phyloP scores from a whole-genome alignment of 202 grass and related monocot genomes.

The Schoenoplectus tabernaemontani region DNA sequence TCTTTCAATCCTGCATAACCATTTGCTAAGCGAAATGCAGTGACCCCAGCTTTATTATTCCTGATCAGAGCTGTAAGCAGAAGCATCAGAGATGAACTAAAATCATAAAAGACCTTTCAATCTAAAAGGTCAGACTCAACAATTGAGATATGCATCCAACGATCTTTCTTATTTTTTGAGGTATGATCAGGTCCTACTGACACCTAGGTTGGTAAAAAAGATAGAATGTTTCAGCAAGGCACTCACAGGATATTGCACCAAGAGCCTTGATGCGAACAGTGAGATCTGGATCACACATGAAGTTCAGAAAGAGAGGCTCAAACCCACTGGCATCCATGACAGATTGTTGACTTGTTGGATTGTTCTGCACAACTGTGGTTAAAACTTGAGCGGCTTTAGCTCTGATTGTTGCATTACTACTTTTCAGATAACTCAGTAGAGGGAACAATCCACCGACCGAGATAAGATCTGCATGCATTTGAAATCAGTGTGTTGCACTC shows the following conservation, averaged over 20 bases:
- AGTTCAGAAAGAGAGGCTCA: conserved; percentile 82
- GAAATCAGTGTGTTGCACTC: neutral
- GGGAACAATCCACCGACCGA: conserved; percentile 88
- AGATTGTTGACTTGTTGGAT: conserved; percentile 76
- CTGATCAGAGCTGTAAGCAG: conserved; percentile 61
- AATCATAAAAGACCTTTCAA: conserved; percentile 6
- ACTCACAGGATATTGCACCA: conserved; percentile 86
- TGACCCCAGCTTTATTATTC: conserved; percentile 60
- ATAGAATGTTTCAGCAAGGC: neutral
- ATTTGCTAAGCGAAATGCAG: conserved; percentile 76
- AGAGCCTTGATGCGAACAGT: conserved; percentile 84
- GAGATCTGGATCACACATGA: conserved; percentile 71
- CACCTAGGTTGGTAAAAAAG: neutral
- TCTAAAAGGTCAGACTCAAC: neutral
- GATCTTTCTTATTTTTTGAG: neutral
- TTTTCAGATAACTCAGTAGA: conserved; percentile 68
- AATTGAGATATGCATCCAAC: neutral
- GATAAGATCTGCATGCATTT: conserved; percentile 50
- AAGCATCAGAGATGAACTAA: conserved; percentile 15
- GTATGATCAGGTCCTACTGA: neutral
- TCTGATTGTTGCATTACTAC: conserved; percentile 63
- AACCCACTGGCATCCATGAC: conserved; percentile 95
- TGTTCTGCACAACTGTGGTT: conserved; percentile 88
- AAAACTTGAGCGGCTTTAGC: conserved; percentile 83
- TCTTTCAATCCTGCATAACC: conserved; percentile 69